Conservation (phyloP, 768 basidiomycete genomes). For the Hygrophoropsis aurantiaca region DNA sequence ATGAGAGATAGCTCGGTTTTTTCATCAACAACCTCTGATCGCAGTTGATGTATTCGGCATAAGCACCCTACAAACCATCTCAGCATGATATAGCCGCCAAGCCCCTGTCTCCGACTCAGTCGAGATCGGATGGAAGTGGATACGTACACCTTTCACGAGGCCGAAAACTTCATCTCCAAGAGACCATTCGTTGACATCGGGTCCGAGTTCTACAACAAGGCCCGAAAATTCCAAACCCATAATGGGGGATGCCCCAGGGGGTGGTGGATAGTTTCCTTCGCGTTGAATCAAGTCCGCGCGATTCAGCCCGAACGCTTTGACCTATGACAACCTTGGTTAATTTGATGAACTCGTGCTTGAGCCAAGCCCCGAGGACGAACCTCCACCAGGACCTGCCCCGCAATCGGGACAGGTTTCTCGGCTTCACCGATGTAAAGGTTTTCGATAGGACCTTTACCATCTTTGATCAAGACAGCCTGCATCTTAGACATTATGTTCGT, state of each 20-base stretch:
- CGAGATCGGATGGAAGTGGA: too few species aligned
- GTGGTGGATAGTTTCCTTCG: conserved; percentile 72
- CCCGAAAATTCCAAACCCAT: conserved; percentile 91
- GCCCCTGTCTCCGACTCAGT: background rate
- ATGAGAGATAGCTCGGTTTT: conserved; percentile 76
- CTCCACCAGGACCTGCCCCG: conserved; percentile 78
- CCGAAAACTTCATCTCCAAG: conserved; percentile 77
- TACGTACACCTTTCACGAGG: conserved; percentile 66
- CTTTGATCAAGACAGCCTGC: conserved; percentile 79
- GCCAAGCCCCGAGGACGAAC: conserved; percentile 34
- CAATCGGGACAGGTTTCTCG: conserved; percentile 55
- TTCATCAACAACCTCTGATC: conserved; percentile 63
- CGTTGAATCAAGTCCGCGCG: conserved; percentile 81
- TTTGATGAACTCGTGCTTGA: background rate
- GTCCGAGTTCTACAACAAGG: conserved; percentile 51
- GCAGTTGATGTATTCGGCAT: conserved; percentile 81
- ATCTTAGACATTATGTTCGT: conserved; percentile 47
- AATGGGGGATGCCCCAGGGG: conserved; percentile 71
- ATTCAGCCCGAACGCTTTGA: conserved; percentile 86
- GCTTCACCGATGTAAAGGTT: conserved; percentile 77
- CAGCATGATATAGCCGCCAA: conserved; percentile 2
- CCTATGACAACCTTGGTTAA: conserved; percentile 37
- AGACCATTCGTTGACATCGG: conserved; percentile 52
- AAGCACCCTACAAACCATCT: conserved; percentile 65
- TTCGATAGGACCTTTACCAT: conserved; percentile 71